A percentile compares a stretch with the other conserved stretches of the same genome.
These are phyloP conservation scores for Discostella stelligeroides DNA, from an alignment of 108 stramenopile genomes.

Conservation along the genomic window DNA sequence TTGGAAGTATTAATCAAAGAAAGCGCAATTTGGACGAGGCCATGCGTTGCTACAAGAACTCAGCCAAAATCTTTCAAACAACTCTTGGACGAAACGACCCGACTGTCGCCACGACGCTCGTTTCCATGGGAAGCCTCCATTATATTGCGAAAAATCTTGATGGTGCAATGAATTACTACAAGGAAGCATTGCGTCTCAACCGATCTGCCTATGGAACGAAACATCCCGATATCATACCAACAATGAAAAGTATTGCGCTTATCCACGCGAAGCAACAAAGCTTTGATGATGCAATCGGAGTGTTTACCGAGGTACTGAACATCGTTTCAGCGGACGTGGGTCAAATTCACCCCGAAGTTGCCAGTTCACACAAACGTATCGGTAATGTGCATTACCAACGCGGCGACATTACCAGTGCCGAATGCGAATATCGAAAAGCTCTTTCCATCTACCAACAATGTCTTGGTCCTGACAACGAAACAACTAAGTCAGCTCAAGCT, in stretches of 20 bases:
- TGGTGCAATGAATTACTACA: conserved; percentile 79
- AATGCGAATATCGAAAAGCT: conserved; percentile 76
- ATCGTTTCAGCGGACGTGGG: conserved; percentile 73
- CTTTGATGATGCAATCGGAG: conserved; percentile 66
- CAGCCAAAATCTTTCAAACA: conserved; percentile 75
- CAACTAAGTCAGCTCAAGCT: conserved; percentile 24
- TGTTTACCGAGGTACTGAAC: conserved; percentile 75
- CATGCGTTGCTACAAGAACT: conserved; percentile 81
- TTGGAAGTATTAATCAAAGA: conserved; percentile 67
- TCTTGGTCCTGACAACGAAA: conserved; percentile 64
- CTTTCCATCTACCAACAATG: conserved; percentile 68
- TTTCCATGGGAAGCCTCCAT: conserved; percentile 80
- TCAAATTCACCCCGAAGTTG: conserved; percentile 73
- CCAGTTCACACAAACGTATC: conserved; percentile 75
- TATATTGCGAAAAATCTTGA: conserved; percentile 78
- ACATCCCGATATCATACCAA: conserved; percentile 88
- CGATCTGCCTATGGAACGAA: conserved; percentile 76
- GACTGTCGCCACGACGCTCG: conserved; percentile 75
- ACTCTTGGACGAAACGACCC: conserved; percentile 77
- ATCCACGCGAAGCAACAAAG: conserved; percentile 76
- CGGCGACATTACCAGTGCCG: conserved; percentile 73
- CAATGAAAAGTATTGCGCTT: conserved; percentile 77
- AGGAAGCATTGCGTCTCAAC: conserved; percentile 77
- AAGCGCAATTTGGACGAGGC: conserved; percentile 63
- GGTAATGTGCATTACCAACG: conserved; percentile 89